Base-by-base conservation (phyloP, 2,329 filamentous ascomycete genomes). In the Aspergillus glaucus region DNA sequence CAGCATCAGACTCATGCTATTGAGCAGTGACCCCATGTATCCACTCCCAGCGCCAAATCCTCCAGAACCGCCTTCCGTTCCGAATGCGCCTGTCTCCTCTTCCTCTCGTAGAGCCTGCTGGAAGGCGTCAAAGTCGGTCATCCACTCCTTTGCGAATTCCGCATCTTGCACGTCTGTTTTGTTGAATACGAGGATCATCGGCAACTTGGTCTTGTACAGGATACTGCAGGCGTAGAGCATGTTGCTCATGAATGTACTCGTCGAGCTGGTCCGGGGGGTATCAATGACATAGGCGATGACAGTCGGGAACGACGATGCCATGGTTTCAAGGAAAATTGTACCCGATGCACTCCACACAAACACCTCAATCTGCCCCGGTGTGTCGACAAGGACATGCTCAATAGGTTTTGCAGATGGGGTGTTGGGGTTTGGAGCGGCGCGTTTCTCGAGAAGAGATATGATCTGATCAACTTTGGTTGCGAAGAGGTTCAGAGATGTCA, bases 151-250 rank as follows among this genome's bases (percentile, higher is more conserved):
- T 1, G 91, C 93, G 62, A 95, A 95, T 22, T 81, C 80, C 0
- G 90, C 88, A 62, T 94, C 87, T 67, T 95, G 89, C 39, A 95
- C 89, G 62, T 98, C 93, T 0, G 91, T 96, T 75, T 98, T 98
- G 77, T 98, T 98, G 78, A 98, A 97, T 9, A 98, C 93, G 6
- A 98, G 75, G 47, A 98, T 94, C 93, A 98, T 98, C 21, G 93
- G 93, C 0, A 98, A 78, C 67, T 95, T 95, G 2, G 92, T 97
- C 76, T 97, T 97, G 80, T 98, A 98, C 14, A 98, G 80, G 55
- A 98, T 98, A 51, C 88, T 95, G 77, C 93, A 97, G 19, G 93
- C 93, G 70, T 98, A 98, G 40, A 98, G 84, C 93, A 98, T 98
- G 73, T 98, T 98, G 67, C 88, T 94, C 93, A 98, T 98, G 72